A percentile compares a stretch with the other conserved stretches of the same genome.
Conservation (phyloP, 331 rosid genomes). For the Pyrus hybrid region DNA sequence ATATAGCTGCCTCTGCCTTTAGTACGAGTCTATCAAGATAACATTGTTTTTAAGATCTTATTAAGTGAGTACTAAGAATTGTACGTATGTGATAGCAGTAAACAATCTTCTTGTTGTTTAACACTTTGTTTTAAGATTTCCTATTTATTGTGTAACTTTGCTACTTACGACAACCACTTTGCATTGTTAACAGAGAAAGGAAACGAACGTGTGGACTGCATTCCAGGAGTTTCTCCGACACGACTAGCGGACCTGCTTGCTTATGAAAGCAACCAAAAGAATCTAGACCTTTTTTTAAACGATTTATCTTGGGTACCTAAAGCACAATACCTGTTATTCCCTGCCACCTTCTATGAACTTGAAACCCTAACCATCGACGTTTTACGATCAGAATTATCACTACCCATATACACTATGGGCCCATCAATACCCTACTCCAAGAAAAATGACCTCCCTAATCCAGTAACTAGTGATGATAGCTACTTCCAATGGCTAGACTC, state of each 20-base stretch:
- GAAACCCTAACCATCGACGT: not conserved
- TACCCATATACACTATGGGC: not conserved
- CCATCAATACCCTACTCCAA: not conserved
- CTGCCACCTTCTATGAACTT: not conserved
- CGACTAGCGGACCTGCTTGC: constrained; percentile 26
- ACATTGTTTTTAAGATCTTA: too few species aligned
- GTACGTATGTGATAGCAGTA: too few species aligned
- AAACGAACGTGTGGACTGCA: constrained; percentile 38
- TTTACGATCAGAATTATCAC: not conserved
- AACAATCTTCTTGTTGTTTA: not conserved
- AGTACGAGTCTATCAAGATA: too few species aligned
- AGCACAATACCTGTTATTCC: not conserved
- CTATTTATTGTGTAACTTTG: not conserved
- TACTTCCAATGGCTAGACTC: not conserved
- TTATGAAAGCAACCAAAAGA: not conserved
- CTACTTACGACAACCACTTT: not conserved
- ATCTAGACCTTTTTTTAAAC: not conserved
- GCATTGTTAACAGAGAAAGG: constrained; percentile 18
- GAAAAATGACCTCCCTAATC: not conserved
- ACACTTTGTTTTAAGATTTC: not conserved
- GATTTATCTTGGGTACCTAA: not conserved
- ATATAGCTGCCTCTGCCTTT: too few species aligned
- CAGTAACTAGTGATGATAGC: not conserved
- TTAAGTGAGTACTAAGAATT: too few species aligned
- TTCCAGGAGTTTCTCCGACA: constrained; percentile 39